These are phyloP conservation scores for Dalbergia cochinchinensis DNA, from an alignment of 306 rosid species.

Conservation along the genomic window DNA sequence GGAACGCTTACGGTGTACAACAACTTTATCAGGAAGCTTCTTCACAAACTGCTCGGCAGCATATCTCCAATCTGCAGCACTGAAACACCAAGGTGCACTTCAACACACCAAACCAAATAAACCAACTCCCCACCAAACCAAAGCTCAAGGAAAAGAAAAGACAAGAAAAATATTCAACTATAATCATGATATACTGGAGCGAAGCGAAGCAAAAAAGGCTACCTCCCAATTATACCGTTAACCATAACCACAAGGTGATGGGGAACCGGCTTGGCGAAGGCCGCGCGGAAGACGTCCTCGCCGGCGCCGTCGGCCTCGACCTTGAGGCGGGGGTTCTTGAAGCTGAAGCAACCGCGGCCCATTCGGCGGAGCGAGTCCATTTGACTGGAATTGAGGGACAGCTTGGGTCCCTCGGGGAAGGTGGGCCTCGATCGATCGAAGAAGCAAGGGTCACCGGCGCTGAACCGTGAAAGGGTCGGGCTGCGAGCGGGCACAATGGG, in stretches of 20 bases:
- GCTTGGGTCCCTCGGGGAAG: slow-evolving; percentile 33
- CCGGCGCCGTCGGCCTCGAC: slow-evolving; percentile 56
- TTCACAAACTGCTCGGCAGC: slow-evolving; percentile 79
- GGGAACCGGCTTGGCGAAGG: slow-evolving; percentile 45
- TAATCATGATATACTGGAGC: background rate
- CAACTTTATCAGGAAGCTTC: slow-evolving; percentile 82
- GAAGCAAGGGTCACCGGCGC: background rate
- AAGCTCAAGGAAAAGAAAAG: background rate
- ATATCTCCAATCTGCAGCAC: slow-evolving; percentile 91
- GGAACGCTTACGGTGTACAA: slow-evolving; percentile 83
- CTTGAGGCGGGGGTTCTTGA: slow-evolving; percentile 43
- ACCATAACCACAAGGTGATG: slow-evolving; percentile 87
- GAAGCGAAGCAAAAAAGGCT: background rate
- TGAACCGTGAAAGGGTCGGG: slow-evolving; percentile 11
- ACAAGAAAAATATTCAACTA: background rate
- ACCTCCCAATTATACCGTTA: slow-evolving; percentile 90
- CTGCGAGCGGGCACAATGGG: slow-evolving; percentile 7
- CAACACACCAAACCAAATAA: slow-evolving; percentile 20
- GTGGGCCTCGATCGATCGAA: slow-evolving; percentile 34
- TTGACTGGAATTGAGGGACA: slow-evolving; percentile 34
- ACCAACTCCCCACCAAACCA: background rate
- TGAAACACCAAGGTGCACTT: slow-evolving; percentile 51
- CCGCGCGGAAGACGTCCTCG: slow-evolving; percentile 50
- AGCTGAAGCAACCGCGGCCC: slow-evolving; percentile 50
- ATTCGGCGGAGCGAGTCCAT: slow-evolving; percentile 57